Percentiles rank a stretch among this genome's conserved stretches.
phyloP scores from a whole-genome alignment of 2,329 filamentous ascomycete genomes.

The Apiospora arundinis region DNA sequence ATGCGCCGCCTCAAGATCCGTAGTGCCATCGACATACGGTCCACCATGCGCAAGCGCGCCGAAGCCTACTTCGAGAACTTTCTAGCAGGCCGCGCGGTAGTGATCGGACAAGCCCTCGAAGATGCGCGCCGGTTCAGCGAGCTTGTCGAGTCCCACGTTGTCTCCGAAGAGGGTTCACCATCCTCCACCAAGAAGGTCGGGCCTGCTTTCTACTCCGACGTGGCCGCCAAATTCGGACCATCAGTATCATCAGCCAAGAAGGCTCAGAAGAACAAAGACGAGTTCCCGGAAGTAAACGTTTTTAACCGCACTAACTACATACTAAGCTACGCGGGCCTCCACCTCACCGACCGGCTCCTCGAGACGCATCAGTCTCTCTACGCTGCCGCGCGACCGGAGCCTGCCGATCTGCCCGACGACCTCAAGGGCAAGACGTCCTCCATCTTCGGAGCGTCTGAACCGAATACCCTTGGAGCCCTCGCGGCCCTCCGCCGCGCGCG shows the following conservation, averaged over 20 bases:
- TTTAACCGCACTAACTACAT: slow-evolving; percentile 9
- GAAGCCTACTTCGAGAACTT: slow-evolving; percentile 26
- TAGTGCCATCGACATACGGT: slow-evolving; percentile 21
- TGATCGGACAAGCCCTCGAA: not conserved
- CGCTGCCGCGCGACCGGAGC: not conserved
- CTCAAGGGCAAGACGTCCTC: not conserved
- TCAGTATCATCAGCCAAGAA: not conserved
- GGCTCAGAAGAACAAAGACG: not conserved
- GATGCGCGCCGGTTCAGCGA: not conserved
- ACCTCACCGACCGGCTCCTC: not conserved
- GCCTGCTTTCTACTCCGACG: not conserved
- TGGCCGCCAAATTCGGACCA: not conserved
- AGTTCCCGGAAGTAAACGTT: not conserved
- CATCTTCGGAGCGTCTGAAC: not conserved
- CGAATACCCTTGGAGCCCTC: not conserved
- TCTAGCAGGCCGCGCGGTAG: not conserved
- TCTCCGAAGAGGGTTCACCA: too few relatives aligned
- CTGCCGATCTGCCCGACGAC: not conserved
- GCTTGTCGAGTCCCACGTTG: not conserved
- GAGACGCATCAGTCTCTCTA: not conserved
- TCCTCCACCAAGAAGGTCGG: not conserved
- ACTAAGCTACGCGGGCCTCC: not conserved
- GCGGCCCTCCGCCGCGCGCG: not conserved
- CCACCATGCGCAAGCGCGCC: slow-evolving; percentile 23
- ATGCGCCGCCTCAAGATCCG: slow-evolving; percentile 6